Conservation (phyloP, 129 eudicot species). For the Rutidosis leptorrhynchoides region DNA sequence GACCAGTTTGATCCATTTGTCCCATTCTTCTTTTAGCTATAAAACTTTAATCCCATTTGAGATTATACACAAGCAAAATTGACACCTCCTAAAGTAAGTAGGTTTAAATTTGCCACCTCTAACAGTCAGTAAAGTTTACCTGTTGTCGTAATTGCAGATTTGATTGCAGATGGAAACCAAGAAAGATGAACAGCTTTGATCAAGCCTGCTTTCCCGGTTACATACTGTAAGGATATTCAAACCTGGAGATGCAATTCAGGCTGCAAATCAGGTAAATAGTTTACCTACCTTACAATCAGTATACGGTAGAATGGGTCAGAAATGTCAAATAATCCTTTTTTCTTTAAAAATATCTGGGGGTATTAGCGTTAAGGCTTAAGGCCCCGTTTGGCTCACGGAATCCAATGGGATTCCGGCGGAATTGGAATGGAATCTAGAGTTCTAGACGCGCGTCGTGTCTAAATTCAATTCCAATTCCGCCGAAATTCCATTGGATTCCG, state of each 20-base stretch:
- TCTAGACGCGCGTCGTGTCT: too few species aligned
- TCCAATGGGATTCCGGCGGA: too few species aligned
- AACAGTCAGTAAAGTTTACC: constrained; percentile 44
- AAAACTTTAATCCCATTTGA: not conserved
- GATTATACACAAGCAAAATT: not conserved
- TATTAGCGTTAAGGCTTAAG: too few species aligned
- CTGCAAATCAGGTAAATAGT: constrained; percentile 45
- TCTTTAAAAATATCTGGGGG: constrained; percentile 86
- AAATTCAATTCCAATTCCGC: too few species aligned
- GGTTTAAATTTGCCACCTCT: constrained; percentile 2
- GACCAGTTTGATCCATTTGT: not conserved
- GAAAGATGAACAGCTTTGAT: constrained; percentile 76
- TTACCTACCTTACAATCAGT: not conserved
- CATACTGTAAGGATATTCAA: constrained; percentile 80
- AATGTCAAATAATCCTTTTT: not conserved
- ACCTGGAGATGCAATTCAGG: constrained; percentile 94
- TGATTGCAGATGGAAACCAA: constrained; percentile 90
- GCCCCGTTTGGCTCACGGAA: too few species aligned
- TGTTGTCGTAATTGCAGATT: constrained; percentile 90
- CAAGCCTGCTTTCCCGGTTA: constrained; percentile 74
- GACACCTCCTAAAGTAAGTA: not conserved
- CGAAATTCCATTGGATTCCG: too few species aligned
- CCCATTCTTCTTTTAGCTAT: not conserved
- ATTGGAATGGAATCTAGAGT: too few species aligned
- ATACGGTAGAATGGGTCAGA: not conserved